Conservation (phyloP, 2,329 filamentous ascomycete species). For the Nemania sp. region DNA sequence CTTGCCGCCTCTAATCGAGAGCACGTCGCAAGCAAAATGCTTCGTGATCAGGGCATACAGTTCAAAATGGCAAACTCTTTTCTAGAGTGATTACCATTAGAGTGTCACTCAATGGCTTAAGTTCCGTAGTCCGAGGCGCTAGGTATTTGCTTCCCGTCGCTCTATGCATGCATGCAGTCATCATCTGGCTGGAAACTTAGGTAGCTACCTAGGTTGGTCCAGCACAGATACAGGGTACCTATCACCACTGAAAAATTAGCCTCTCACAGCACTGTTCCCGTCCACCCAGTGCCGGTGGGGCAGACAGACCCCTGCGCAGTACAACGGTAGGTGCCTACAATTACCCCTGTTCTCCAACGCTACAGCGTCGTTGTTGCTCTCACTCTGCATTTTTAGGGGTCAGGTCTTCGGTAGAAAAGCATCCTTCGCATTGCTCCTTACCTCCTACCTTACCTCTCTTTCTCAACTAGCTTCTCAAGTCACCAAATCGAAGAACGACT, state of each 20-base stretch:
- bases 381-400: not conserved
- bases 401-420: not conserved
- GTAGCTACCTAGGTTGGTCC: too few species aligned
- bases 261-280: too few species aligned
- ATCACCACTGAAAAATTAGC: too few species aligned
- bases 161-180: not conserved
- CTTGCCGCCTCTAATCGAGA: not conserved
- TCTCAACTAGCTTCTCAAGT: constrained; percentile 1
- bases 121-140: not conserved
- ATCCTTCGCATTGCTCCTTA: not conserved
- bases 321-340: not conserved
- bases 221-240: too few species aligned
- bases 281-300: too few species aligned
- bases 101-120: not conserved
- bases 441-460: not conserved
- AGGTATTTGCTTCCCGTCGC: not conserved
- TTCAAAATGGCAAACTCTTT: not conserved
- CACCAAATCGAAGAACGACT: not conserved
- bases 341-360: not conserved
- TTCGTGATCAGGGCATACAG: not conserved
- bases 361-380: too few species aligned
- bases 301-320: not conserved
- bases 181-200: not conserved
- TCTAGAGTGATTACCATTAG: not conserved
- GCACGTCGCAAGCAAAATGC: not conserved